phyloP scores from a whole-genome alignment of 2,329 filamentous ascomycete genomes.

The Aspergillus sp. region DNA sequence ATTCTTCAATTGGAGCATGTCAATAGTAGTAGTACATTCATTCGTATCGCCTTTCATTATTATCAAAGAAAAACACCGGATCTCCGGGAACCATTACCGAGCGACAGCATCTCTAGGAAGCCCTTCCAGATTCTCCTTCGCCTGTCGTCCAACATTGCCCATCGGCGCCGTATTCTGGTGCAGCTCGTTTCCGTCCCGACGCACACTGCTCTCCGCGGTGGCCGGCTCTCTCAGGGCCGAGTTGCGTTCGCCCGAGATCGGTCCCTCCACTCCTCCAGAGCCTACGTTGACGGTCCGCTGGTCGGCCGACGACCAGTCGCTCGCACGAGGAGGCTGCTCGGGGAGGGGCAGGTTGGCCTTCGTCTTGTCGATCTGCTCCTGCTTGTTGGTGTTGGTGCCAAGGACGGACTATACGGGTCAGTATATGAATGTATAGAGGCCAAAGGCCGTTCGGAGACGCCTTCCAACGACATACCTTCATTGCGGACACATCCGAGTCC shows the following conservation, averaged over 20 bases:
- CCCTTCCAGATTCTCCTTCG: conserved; percentile 53
- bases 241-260: conserved; percentile 48
- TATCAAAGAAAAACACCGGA: neutral
- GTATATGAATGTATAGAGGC: neutral
- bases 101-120: conserved; percentile 61
- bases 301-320: conserved; percentile 75
- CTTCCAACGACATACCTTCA: conserved; percentile 42
- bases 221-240: conserved; percentile 59
- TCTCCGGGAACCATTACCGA: conserved; percentile 32
- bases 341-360: conserved; percentile 75
- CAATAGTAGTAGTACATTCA: too few relatives aligned
- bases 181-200: conserved; percentile 49
- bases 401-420: conserved; percentile 34
- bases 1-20: too few relatives aligned
- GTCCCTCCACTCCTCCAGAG: conserved; percentile 55
- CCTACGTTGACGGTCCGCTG: conserved; percentile 67
- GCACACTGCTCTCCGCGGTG: conserved; percentile 54
- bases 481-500: conserved; percentile 43
- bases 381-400: conserved; percentile 51
- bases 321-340: conserved; percentile 70
- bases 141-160: conserved; percentile 59
- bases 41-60: too few relatives aligned
- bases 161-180: conserved; percentile 51
- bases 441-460: neutral
- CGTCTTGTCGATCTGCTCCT: conserved; percentile 63